Evolutionary conservation across 2,329 filamentous ascomycete species (phyloP), one percentile per base, ranked within the genome.

Genomic region (Botryotinia globosa): DNA sequence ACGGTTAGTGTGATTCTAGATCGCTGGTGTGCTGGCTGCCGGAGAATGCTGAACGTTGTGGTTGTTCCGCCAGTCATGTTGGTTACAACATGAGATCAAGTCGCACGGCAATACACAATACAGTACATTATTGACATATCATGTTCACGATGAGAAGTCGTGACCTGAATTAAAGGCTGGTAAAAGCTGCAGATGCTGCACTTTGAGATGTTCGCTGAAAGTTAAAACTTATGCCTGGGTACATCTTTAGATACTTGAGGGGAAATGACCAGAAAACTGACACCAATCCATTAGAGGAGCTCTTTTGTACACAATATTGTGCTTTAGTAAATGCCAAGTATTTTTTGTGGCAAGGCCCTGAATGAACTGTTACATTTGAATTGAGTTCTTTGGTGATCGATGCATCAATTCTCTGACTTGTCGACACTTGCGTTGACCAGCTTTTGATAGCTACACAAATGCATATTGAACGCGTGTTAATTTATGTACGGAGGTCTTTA

Each of bases 401-500:
- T 39, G 34, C 34, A 67, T 42, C 65, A 67, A 12, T 56, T 42
- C 65, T 56, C 48, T 68, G 48, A 56, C 65, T 58, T 68, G 48
- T 56, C 25, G 48, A 67, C 34, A 67, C 22, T 32, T 56, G 65
- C 65, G 34, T 44, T 37, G n/a, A 68, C 32, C 48, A 58, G n/a
- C 45, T 37, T 25, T 68, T 56, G 4, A 37, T 58, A 32, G 65
- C 48, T 68, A 68, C 65, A 58, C 65, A 68, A 67, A 58, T 56
- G 34, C 37, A 68, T 68, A 42, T 68, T 56, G 65, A 68, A 68
- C 65, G 63, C 63, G 65, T 68, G 65, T 51, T 32, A 39, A 32
- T 56, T 56, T 34, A 68, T 56, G 65, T 68, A 68, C 34, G 48
- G 37, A 32, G 25, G 48, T 68, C 48, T 68, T 18, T 32, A 42